Base-by-base conservation (phyloP, 768 basidiomycete species). In the Cytidiella melzeri region DNA sequence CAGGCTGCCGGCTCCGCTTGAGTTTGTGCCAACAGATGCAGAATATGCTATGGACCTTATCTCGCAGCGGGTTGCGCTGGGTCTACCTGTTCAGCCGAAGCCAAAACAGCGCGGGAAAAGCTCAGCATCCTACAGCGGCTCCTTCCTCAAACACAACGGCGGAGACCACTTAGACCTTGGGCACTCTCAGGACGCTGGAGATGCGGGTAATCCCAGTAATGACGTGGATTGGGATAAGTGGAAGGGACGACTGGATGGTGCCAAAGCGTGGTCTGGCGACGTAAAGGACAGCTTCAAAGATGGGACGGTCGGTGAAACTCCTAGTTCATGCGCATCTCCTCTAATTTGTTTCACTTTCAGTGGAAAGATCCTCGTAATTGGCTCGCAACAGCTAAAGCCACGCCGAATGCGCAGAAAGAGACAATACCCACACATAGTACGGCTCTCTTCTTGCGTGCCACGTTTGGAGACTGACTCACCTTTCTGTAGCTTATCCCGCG, bases 11-110 rank as follows among this genome's bases (percentile, higher is more conserved):
- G 65, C 70, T 5, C 64, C 69, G 3, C 71, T 84, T 43, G 52
- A 57, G 30, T 73, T 80, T 51, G 76, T 74, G 10, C 83, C 84
- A 0, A 86, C 82, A 3, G 83, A 87, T 55, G 73, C 78, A 3
- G 81, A 86, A 42, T 81, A 82, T 57, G 83, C 84, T 2, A 84
- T 85, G 79, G 73, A 82, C 30, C 60, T 86, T 10, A 84, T 86
- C 15, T 74, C 82, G 3, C 70, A 73, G 48, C 76, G 84, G 6
- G 70, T 84, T 3, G 73, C 76, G 27, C 65, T 71, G 18, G 83
- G 83, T 5, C 67, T 81, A 43, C 69, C 73, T 21, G 60, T 83
- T 28, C 66, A 60, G 19, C 55, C 74, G 4, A 57, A 55, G 37
- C 54, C 41, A 44, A 60, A 53, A 57, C 28, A 64, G 52, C 21